These are phyloP conservation scores for Ephemerocybe angulata DNA, from an alignment of 768 basidiomycete genomes.

Conservation along the genomic window DNA sequence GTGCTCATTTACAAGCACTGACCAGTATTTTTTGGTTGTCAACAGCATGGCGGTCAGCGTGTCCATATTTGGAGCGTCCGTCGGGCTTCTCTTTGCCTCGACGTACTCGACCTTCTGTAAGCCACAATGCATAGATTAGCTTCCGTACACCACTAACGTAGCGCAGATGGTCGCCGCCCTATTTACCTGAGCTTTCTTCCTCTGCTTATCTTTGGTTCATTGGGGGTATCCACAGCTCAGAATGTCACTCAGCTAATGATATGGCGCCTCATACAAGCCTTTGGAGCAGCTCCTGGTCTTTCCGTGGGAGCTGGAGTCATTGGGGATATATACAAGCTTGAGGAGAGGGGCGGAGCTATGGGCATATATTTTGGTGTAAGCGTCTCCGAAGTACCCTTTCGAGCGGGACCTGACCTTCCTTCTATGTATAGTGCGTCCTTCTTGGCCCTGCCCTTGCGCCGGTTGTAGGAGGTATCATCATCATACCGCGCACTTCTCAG, in stretches of 20 bases:
- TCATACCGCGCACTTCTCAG: too few species aligned
- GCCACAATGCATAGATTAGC: conserved; percentile 11
- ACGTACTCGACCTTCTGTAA: conserved; percentile 38
- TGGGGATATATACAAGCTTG: conserved; percentile 63
- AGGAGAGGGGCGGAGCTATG: conserved; percentile 58
- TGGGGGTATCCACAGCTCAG: conserved; percentile 51
- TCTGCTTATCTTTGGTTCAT: conserved; percentile 52
- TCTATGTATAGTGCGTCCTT: conserved; percentile 39
- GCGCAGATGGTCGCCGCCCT: conserved; percentile 58
- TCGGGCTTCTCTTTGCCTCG: conserved; percentile 31
- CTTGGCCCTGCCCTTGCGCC: conserved; percentile 64
- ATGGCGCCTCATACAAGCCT: conserved; percentile 63
- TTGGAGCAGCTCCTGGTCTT: conserved; percentile 55
- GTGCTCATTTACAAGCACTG: background rate
- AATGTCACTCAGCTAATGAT: conserved; percentile 47
- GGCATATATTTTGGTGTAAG: conserved; percentile 54
- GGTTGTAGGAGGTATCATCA: conserved; percentile 54
- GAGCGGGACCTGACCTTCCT: background rate
- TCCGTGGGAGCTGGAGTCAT: conserved; percentile 60
- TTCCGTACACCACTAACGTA: background rate
- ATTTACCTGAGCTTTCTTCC: conserved; percentile 61
- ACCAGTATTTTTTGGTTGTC: too few species aligned
- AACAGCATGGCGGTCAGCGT: conserved; percentile 36
- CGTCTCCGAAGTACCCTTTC: background rate
- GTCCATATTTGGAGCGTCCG: conserved; percentile 29